A percentile compares a stretch with the other conserved stretches of the same genome.
These are phyloP conservation scores for Solanum corneliomulleri DNA, from an alignment of 257 asterid genomes.

Conservation along the genomic window DNA sequence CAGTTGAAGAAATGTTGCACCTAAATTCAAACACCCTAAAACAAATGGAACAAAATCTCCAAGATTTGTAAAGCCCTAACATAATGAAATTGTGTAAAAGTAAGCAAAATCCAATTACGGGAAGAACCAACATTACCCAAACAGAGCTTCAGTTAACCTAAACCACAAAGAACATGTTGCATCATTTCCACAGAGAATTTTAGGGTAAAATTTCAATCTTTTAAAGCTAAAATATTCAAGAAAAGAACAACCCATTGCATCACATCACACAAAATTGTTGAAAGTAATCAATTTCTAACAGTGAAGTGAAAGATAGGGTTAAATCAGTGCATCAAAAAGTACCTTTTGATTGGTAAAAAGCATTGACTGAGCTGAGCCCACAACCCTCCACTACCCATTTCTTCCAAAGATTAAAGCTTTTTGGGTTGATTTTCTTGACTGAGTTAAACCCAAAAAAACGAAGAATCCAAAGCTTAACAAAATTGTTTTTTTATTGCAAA, in stretches of 20 bases:
- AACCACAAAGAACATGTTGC: conserved; percentile 17
- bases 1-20: neutral
- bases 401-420: conserved; percentile 12
- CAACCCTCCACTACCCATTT: conserved; percentile 41
- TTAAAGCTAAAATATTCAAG: conserved; percentile 16
- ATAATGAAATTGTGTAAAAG: neutral
- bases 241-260: conserved; percentile 16
- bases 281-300: conserved; percentile 17
- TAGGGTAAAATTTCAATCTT: conserved; percentile 7
- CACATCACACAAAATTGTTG: conserved; percentile 4
- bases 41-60: conserved; percentile 6
- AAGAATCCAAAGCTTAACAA: conserved; percentile 49
- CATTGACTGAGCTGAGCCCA: conserved; percentile 51
- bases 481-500: neutral
- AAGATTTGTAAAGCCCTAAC: neutral
- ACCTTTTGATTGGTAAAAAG: conserved; percentile 52
- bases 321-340: conserved; percentile 4
- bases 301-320: neutral
- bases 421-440: conserved; percentile 31
- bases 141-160: neutral
- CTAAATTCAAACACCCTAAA: neutral
- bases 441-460: neutral
- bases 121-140: conserved; percentile 7
- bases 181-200: conserved; percentile 16
- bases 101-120: conserved; percentile 7